Percentiles rank a stretch among this genome's conserved stretches.
phyloP scores from a whole-genome alignment of 2,329 filamentous ascomycete species.

The Pseudovirgaria hyperparasitica region DNA sequence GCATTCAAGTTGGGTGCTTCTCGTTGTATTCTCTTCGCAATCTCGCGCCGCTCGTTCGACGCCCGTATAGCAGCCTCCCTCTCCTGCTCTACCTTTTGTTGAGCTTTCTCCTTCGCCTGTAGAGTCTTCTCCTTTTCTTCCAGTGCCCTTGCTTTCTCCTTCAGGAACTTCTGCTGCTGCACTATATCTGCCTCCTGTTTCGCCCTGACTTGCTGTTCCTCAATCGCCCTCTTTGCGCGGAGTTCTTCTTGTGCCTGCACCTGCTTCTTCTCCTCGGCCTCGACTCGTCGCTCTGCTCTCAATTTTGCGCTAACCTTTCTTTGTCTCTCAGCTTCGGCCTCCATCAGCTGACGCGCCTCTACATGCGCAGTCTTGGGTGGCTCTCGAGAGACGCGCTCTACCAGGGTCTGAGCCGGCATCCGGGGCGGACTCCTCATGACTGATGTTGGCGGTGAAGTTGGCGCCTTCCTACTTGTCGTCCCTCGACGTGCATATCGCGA shows the following conservation, averaged over 20 bases:
- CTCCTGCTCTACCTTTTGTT: slow-evolving; percentile 8
- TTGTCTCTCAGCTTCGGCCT: slow-evolving; percentile 14
- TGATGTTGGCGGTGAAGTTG: too few species aligned
- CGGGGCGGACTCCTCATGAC: too few species aligned
- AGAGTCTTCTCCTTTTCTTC: slow-evolving; percentile 18
- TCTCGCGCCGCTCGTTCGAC: slow-evolving; percentile 2
- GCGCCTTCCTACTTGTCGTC: too few species aligned
- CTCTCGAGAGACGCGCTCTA: slow-evolving; percentile 8
- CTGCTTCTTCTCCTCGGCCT: slow-evolving; percentile 16
- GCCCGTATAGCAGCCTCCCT: slow-evolving; percentile 14
- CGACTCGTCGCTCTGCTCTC: slow-evolving; percentile 19
- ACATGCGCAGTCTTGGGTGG: slow-evolving; percentile 15
- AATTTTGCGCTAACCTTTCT: slow-evolving; percentile 11
- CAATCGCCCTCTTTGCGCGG: slow-evolving; percentile 15
- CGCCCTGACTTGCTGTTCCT: slow-evolving; percentile 14
- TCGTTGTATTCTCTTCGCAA: slow-evolving; percentile 1
- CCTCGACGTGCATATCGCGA: too few species aligned
- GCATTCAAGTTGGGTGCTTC: slow-evolving; percentile 1
- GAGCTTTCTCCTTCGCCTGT: slow-evolving; percentile 17
- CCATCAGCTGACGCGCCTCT: slow-evolving; percentile 18
- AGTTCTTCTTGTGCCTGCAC: slow-evolving; percentile 16
- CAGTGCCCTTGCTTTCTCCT: slow-evolving; percentile 14
- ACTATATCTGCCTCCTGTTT: slow-evolving; percentile 17
- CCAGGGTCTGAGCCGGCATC: slow-evolving; percentile 3
- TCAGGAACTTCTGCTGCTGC: slow-evolving; percentile 11